phyloP scores from a whole-genome alignment of 2,329 filamentous ascomycete species.

The Aspergillus sp. region DNA sequence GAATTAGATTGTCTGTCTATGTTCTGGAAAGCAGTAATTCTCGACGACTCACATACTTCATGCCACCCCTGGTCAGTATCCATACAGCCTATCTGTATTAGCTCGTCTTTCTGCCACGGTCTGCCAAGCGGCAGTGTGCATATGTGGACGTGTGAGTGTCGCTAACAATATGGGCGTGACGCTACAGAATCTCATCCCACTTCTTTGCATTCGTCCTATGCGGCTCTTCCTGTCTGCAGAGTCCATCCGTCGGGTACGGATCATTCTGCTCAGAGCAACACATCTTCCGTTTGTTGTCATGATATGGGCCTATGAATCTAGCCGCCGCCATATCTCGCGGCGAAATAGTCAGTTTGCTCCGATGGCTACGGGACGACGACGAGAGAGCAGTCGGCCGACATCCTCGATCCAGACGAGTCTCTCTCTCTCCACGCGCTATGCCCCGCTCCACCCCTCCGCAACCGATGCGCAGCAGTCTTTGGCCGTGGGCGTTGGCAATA shows the following conservation, averaged over 20 bases:
- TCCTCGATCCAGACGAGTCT: too few species aligned
- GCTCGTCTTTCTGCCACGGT: too few species aligned
- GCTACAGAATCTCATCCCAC: slow-evolving; percentile 53
- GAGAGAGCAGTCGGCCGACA: too few species aligned
- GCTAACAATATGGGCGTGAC: slow-evolving; percentile 4
- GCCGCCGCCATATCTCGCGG: slow-evolving; percentile 23
- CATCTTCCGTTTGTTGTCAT: slow-evolving; percentile 54
- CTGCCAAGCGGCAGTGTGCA: too few species aligned
- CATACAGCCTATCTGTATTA: too few species aligned
- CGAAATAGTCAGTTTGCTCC: slow-evolving; percentile 17
- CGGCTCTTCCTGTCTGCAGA: slow-evolving; percentile 53
- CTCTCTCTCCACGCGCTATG: too few species aligned
- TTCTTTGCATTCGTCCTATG: slow-evolving; percentile 53
- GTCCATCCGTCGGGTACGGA: slow-evolving; percentile 50
- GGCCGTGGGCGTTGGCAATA: slow-evolving; percentile 13
- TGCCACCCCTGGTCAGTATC: slow-evolving; percentile 41
- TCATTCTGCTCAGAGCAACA: slow-evolving; percentile 55
- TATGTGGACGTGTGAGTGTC: slow-evolving; percentile 5
- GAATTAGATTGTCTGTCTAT: slow-evolving; percentile 36
- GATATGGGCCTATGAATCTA: slow-evolving; percentile 52
- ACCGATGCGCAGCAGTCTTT: too few species aligned
- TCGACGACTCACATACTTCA: slow-evolving; percentile 42
- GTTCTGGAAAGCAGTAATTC: slow-evolving; percentile 44
- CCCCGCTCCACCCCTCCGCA: too few species aligned
- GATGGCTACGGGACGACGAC: slow-evolving; percentile 11